These are phyloP conservation scores for Phaffomyces thermotolerans DNA, from an alignment of 805 yeast genomes.

Conservation along the genomic window DNA sequence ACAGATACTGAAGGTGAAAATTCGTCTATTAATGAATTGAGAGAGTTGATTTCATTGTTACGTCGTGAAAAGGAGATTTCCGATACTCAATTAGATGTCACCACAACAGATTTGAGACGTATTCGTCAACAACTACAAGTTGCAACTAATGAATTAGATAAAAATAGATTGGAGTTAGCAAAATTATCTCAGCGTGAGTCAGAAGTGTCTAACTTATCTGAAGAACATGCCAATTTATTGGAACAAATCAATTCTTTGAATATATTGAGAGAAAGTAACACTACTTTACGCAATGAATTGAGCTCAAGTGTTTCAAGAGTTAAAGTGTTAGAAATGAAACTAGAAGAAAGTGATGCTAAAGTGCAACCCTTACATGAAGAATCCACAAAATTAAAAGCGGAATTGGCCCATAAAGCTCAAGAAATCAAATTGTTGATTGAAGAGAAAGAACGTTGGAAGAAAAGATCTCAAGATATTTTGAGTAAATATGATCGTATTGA, in stretches of 20 bases:
- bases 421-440: conserved; percentile 40
- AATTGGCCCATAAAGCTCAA: conserved; percentile 42
- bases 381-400: conserved; percentile 31
- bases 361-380: conserved; percentile 40
- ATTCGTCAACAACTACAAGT: conserved; percentile 44
- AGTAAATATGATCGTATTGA: conserved; percentile 40
- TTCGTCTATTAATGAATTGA: conserved; percentile 26
- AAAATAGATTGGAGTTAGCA: conserved; percentile 41
- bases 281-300: conserved; percentile 50
- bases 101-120: conserved; percentile 46
- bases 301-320: conserved; percentile 25
- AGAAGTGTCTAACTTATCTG: conserved; percentile 17
- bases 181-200: conserved; percentile 28
- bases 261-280: conserved; percentile 60
- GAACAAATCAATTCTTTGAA: conserved; percentile 55
- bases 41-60: conserved; percentile 52
- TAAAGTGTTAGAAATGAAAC: conserved; percentile 33
- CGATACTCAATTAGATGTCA: conserved; percentile 48
- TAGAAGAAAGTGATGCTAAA: conserved; percentile 26
- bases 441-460: conserved; percentile 56
- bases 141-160: conserved; percentile 43
- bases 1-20: conserved; percentile 11
- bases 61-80: conserved; percentile 72
- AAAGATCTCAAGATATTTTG: conserved; percentile 40
- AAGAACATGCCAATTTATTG: conserved; percentile 39